A percentile compares a stretch with the other conserved stretches of the same genome.
phyloP scores from a whole-genome alignment of 192 early-diverging fungal species.

The Gamsiella multidivaricata region DNA sequence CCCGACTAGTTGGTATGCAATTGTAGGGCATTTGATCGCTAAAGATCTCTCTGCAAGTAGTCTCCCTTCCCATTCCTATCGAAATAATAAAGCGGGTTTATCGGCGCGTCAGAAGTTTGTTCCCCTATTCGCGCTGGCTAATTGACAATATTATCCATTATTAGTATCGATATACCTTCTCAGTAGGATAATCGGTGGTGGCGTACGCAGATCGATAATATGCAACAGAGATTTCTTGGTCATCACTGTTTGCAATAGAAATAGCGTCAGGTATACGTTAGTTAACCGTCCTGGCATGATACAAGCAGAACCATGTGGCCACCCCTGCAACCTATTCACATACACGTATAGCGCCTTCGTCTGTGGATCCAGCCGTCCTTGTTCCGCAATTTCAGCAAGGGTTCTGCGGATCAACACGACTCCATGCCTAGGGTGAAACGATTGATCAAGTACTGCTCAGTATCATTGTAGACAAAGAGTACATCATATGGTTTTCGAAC shows the following conservation, averaged over 20 bases:
- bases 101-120: too few relatives aligned
- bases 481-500: too few relatives aligned
- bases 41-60: slow-evolving; percentile 84
- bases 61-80: slow-evolving; percentile 92
- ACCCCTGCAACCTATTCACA: too few relatives aligned
- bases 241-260: slow-evolving; percentile 64
- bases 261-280: too few relatives aligned
- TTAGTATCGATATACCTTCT: slow-evolving; percentile 60
- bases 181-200: slow-evolving; percentile 85
- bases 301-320: too few relatives aligned
- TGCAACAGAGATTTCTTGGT: slow-evolving; percentile 82
- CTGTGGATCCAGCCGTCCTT: slow-evolving; percentile 67
- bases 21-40: slow-evolving; percentile 88
- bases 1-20: slow-evolving; percentile 94
- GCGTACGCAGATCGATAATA: slow-evolving; percentile 95
- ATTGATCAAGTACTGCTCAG: slow-evolving; percentile 2
- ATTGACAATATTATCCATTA: not conserved
- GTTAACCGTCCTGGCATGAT: too few relatives aligned
- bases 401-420: slow-evolving; percentile 72
- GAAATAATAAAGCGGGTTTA: not conserved
- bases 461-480: not conserved
- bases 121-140: not conserved
- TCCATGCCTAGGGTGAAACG: slow-evolving; percentile 57
- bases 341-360: slow-evolving; percentile 76
- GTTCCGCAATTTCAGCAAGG: slow-evolving; percentile 73